phyloP scores from a whole-genome alignment of 352 stramenopile species.

The Phytophthora melonis region DNA sequence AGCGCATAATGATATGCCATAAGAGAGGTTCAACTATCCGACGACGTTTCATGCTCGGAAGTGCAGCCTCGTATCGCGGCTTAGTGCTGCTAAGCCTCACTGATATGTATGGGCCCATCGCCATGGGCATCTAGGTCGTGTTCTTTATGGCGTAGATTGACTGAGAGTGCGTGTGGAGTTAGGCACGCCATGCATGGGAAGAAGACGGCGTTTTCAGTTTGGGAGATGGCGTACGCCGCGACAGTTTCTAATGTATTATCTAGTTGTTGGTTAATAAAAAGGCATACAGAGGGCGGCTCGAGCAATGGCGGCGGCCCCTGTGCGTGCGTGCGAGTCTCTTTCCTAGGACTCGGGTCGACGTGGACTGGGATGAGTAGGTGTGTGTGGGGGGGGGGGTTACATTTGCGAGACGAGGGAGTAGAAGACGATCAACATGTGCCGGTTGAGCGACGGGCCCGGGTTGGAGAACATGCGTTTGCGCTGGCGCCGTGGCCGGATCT shows the following conservation, averaged over 20 bases:
- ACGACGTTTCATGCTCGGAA: too few relatives aligned
- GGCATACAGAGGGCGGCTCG: constrained; percentile 27
- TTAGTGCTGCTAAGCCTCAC: too few relatives aligned
- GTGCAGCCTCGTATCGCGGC: too few relatives aligned
- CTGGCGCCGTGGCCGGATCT: constrained; percentile 64
- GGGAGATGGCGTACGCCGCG: constrained; percentile 2
- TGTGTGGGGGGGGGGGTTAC: constrained; percentile 31
- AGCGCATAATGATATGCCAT: too few relatives aligned
- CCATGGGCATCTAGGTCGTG: too few relatives aligned
- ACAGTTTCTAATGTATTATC: constrained; percentile 37
- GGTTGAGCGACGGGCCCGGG: constrained; percentile 66
- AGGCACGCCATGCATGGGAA: not conserved
- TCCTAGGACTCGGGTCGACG: constrained; percentile 6
- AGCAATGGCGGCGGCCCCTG: constrained; percentile 2
- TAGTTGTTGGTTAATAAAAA: constrained; percentile 26
- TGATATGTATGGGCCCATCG: too few relatives aligned
- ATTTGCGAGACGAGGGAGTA: constrained; percentile 83
- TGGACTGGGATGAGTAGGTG: not conserved
- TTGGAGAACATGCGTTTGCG: constrained; percentile 78
- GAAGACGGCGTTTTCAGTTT: not conserved
- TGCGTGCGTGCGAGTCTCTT: constrained; percentile 18
- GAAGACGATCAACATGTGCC: constrained; percentile 82
- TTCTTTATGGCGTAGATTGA: not conserved
- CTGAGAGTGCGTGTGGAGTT: too few relatives aligned
- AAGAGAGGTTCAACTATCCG: too few relatives aligned